These are phyloP conservation scores for Paspalum notatum DNA, from an alignment of 176 grass and related monocot species.

Conservation along the genomic window DNA sequence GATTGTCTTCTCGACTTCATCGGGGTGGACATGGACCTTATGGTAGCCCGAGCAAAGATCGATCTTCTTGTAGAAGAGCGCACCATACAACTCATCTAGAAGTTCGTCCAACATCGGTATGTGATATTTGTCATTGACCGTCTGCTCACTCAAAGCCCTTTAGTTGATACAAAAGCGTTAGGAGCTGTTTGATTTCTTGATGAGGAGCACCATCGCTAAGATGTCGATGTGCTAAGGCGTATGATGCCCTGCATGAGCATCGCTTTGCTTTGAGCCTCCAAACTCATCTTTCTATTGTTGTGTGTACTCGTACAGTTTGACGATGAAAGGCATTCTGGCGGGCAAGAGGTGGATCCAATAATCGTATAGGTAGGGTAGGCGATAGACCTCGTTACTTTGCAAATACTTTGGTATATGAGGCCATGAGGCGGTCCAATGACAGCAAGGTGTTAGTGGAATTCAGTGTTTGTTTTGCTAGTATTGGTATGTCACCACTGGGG, in stretches of 20 bases:
- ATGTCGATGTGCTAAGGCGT: not conserved
- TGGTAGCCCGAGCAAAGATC: not conserved
- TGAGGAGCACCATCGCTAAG: not conserved
- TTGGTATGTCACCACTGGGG: no score
- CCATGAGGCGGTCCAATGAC: no score
- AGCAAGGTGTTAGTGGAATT: no score
- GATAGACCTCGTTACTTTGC: no score
- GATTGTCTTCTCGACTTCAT: not conserved
- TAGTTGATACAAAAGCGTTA: not conserved
- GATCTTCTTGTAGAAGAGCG: not conserved
- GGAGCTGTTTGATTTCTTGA: not conserved
- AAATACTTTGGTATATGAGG: no score
- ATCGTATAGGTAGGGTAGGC: no score
- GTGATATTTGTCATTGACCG: not conserved
- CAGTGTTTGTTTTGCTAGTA: no score
- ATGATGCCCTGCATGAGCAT: not conserved
- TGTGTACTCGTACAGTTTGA: not conserved
- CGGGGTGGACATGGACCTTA: not conserved
- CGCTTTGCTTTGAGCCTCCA: not conserved
- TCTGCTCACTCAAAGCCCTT: not conserved
- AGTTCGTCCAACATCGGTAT: not conserved
- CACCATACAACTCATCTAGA: not conserved
- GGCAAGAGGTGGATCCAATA: no score
- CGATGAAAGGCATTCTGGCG: no score
- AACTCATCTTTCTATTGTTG: not conserved